Conservation (phyloP, 164 flowering plant species). For the Aristolochia contorta region DNA sequence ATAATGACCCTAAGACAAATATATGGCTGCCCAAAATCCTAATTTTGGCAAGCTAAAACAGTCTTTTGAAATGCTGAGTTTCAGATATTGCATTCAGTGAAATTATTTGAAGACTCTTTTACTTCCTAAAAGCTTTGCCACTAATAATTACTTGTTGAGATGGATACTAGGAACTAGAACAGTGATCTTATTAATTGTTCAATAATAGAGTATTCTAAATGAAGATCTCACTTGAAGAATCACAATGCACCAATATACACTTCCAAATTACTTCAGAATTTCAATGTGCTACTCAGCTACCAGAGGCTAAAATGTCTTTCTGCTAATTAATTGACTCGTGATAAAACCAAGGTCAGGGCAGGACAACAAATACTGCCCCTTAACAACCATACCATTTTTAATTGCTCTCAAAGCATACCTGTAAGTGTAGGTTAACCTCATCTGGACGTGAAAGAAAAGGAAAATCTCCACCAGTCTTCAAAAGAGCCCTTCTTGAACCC, state of each 20-base stretch:
- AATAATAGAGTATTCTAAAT: too few species aligned
- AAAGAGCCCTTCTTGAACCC: constrained; percentile 74
- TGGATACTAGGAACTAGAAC: too few species aligned
- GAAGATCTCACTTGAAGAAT: too few species aligned
- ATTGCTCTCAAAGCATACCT: constrained; percentile 32
- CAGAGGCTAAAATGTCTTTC: not conserved
- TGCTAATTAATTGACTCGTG: not conserved
- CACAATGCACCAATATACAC: too few species aligned
- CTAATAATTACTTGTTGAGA: too few species aligned
- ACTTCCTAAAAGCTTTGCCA: not conserved
- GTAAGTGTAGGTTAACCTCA: constrained; percentile 96
- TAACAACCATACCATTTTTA: not conserved
- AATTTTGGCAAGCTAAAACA: not conserved
- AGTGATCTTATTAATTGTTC: too few species aligned
- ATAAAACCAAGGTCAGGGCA: not conserved
- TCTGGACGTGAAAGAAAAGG: constrained; percentile 98
- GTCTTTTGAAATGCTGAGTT: not conserved
- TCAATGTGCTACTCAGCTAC: too few species aligned
- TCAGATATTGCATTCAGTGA: not conserved
- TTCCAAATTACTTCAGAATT: too few species aligned
- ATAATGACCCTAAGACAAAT: not conserved
- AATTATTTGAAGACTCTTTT: not conserved
- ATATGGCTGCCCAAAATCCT: not conserved
- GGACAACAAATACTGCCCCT: too few species aligned
- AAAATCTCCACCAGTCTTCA: constrained; percentile 93